These are phyloP conservation scores for Neurospora cerealis DNA, from an alignment of 495 filamentous ascomycete species.

Conservation along the genomic window DNA sequence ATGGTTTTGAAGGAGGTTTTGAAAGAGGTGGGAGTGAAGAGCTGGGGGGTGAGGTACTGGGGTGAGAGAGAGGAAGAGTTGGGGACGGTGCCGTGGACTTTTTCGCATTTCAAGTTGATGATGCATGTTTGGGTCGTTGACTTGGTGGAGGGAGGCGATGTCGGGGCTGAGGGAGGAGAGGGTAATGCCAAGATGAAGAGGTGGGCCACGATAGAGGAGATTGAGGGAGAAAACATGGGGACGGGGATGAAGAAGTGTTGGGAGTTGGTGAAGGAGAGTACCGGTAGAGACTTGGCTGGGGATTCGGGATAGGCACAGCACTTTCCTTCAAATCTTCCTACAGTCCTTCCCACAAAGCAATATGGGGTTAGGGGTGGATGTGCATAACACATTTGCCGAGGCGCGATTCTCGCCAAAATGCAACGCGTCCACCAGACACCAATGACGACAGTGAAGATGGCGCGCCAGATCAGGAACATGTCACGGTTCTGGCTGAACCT, in stretches of 20 bases:
- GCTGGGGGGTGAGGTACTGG: neutral
- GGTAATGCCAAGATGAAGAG: constrained; percentile 3
- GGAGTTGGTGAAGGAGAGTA: constrained; percentile 17
- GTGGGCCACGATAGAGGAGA: constrained; percentile 21
- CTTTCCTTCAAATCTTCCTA: no score
- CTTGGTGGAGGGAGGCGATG: constrained; percentile 3
- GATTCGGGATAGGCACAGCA: neutral
- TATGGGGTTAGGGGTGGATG: neutral
- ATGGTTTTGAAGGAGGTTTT: constrained; percentile 11
- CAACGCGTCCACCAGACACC: no score
- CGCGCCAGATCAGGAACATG: no score
- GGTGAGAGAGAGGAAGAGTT: constrained; percentile 14
- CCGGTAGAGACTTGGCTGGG: neutral
- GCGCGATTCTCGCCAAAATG: neutral
- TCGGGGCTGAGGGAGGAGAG: neutral
- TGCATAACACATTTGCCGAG: neutral
- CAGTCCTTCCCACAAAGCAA: no score
- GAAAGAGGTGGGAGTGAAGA: constrained; percentile 13
- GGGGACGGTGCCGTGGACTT: constrained; percentile 34
- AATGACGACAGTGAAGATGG: no score
- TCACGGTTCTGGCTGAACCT: no score
- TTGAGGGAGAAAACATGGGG: constrained; percentile 35
- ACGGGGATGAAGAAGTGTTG: constrained; percentile 41
- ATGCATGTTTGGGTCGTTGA: constrained; percentile 39
- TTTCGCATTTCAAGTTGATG: constrained; percentile 35